Conservation (phyloP, 768 basidiomycete genomes). For the Tulasnella calospora region DNA sequence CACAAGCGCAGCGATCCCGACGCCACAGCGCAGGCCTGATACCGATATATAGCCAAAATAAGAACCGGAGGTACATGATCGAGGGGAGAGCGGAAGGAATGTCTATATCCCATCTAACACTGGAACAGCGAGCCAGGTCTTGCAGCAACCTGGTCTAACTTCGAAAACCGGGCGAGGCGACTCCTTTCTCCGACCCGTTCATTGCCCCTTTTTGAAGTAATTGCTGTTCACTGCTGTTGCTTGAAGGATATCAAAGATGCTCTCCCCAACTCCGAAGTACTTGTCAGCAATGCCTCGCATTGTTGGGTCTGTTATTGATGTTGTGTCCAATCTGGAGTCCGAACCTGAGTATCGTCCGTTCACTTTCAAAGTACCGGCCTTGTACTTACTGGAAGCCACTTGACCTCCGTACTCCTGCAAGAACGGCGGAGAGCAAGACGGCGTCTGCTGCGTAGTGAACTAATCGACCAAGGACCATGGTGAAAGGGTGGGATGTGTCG, state of each 20-base stretch:
- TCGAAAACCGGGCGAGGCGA: background rate
- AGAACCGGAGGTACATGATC: background rate
- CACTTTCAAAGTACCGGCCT: background rate
- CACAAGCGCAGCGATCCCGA: background rate
- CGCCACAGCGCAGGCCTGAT: too few species aligned
- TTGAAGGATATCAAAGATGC: slow-evolving; percentile 79
- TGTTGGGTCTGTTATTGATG: slow-evolving; percentile 69
- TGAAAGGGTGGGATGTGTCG: background rate
- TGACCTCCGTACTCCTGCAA: slow-evolving; percentile 86
- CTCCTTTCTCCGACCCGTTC: background rate
- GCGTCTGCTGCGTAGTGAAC: slow-evolving; percentile 82
- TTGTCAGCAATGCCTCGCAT: slow-evolving; percentile 69
- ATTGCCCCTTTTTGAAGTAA: slow-evolving; percentile 49
- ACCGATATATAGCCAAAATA: background rate
- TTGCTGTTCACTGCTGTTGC: slow-evolving; percentile 78
- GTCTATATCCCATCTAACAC: too few species aligned
- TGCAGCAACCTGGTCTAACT: background rate
- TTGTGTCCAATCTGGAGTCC: slow-evolving; percentile 55
- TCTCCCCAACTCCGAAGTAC: slow-evolving; percentile 83
- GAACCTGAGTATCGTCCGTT: background rate
- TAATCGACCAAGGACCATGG: slow-evolving; percentile 55
- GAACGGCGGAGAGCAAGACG: slow-evolving; percentile 76
- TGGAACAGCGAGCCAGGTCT: background rate
- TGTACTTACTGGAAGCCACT: slow-evolving; percentile 81
- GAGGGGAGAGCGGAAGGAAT: too few species aligned